phyloP scores from a whole-genome alignment of 1,139 yeast species.

The Pichia sp. region DNA sequence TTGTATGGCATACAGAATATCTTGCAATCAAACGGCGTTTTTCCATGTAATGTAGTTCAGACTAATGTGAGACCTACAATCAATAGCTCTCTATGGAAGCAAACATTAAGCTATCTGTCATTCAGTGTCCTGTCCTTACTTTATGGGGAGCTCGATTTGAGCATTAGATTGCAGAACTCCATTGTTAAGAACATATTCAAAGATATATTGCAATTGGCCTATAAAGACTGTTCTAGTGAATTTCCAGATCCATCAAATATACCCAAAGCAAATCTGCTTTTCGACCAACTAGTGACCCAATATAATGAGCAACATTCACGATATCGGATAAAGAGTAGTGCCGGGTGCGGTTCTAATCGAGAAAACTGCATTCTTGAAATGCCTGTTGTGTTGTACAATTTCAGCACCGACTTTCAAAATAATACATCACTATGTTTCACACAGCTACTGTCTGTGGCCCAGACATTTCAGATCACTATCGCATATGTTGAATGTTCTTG shows the following conservation, averaged over 20 bases:
- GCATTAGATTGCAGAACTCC: conserved; percentile 3
- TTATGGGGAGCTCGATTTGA: conserved; percentile 15
- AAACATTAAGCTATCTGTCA: conserved; percentile 18
- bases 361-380: conserved; percentile 7
- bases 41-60: conserved; percentile 20
- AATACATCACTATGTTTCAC: conserved; percentile 15
- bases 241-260: conserved; percentile 18
- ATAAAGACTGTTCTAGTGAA: conserved; percentile 18
- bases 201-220: conserved; percentile 19
- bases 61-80: conserved; percentile 21
- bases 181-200: conserved; percentile 18
- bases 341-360: neutral
- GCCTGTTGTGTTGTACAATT: conserved; percentile 18
- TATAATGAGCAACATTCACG: conserved; percentile 17
- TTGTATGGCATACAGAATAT: conserved; percentile 15
- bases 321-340: conserved; percentile 9
- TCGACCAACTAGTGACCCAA: conserved; percentile 16
- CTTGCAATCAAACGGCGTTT: conserved; percentile 20
- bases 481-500: conserved; percentile 20
- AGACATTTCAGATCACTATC: conserved; percentile 6
- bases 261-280: conserved; percentile 8
- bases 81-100: conserved; percentile 23
- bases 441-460: conserved; percentile 17
- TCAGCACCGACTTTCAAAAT: conserved; percentile 14
- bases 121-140: conserved; percentile 18